phyloP scores from a whole-genome alignment of 495 filamentous ascomycete species.

The Amphirosellinia nigrospora region DNA sequence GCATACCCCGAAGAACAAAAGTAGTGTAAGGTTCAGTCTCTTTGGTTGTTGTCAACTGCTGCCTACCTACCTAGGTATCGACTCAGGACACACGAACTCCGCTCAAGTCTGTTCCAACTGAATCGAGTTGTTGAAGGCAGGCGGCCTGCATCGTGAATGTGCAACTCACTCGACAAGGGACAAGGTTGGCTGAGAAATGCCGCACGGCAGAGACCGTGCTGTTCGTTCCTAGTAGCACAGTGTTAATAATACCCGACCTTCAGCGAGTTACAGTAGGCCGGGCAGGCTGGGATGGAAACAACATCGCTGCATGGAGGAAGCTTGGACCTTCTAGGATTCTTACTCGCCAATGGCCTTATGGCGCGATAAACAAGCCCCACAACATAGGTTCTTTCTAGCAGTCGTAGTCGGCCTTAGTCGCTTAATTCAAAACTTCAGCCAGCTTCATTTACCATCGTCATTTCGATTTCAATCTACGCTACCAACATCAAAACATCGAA shows the following conservation, averaged over 20 bases:
- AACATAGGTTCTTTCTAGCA: not conserved
- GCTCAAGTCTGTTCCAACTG: not conserved
- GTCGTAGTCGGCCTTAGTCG: constrained; percentile 3
- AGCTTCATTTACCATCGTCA: not conserved
- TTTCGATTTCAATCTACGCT: not conserved
- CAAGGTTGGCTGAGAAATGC: constrained; percentile 18
- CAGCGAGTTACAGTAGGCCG: no score
- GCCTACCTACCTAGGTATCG: no score
- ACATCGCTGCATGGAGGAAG: constrained; percentile 6
- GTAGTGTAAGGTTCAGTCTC: constrained; percentile 1
- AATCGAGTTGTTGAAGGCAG: not conserved
- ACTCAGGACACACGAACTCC: not conserved
- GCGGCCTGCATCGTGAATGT: not conserved
- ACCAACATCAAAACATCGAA: not conserved
- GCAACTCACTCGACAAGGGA: no score
- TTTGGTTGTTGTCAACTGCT: not conserved
- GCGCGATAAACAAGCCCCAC: constrained; percentile 4
- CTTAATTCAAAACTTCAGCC: not conserved
- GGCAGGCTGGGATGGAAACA: not conserved
- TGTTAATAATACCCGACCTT: not conserved
- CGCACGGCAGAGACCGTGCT: constrained; percentile 2
- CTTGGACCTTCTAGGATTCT: constrained; percentile 19
- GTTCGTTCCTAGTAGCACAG: constrained; percentile 7
- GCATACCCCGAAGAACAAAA: no score
- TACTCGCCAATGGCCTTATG: constrained; percentile 24